Evolutionary conservation across 2,329 filamentous ascomycete species (phyloP), one percentile per base, ranked within the genome.

Genomic region (Cercospora sp.): DNA sequence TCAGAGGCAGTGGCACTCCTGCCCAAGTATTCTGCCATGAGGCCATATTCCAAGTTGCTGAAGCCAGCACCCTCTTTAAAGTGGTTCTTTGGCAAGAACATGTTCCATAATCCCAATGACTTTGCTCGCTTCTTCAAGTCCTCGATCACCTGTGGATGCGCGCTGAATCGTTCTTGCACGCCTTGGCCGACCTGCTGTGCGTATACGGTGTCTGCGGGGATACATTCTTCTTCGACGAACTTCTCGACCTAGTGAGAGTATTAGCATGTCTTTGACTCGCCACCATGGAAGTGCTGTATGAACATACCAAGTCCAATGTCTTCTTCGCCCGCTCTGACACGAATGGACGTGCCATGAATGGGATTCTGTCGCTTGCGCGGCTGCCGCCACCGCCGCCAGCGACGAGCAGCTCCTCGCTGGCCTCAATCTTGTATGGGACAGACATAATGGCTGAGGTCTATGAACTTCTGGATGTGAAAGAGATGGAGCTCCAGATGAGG

Each of bases 21-120:
- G 72, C 95, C 95, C 75, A 98, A 85, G 83, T 92, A 91, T 83
- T 99, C 95, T 26, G 95, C 95, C 94, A 98, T 98, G 75, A 99
- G 84, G 13, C 94, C 95, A 78, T 99, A 99, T 82, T 99, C 95
- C 70, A 98, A 85, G 82, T 98, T 99, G 69, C 89, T 92, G 83
- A 93, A 97, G 37, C 95, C 95, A 24, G 94, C 93, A 0, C 93
- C 95, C 83, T 98, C 92, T 80, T 91, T 92, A 86, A 97, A 98
- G 83, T 97, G 93, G 75, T 90, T 93, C 83, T 91, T 94, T 71
- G 95, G 92, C 74, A 99, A 82, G 85, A 99, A 99, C 90, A 99
- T 91, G 82, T 99, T 99, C 95, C 95, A 99, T 55, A 99, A 85
- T 0, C 94, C 95, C 28, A 97, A 86, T 74, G 90, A 86, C 77